These are phyloP conservation scores for Entomortierella lignicola DNA, from an alignment of 192 early-diverging fungal species.

Conservation along the genomic window DNA sequence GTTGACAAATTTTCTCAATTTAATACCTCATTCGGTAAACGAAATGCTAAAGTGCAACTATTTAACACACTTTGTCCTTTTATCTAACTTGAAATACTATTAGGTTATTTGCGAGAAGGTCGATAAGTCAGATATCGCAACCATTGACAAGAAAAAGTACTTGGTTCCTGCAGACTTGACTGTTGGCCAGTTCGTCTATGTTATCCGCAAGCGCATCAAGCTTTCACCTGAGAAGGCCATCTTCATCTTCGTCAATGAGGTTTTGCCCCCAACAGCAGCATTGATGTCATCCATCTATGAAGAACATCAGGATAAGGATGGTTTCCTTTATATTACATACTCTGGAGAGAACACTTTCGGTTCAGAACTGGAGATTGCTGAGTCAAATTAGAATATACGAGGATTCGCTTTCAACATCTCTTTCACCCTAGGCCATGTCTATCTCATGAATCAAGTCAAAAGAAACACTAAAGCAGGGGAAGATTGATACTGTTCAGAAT, in stretches of 20 bases:
- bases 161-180: slow-evolving; percentile 96
- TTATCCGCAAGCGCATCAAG: slow-evolving; percentile 97
- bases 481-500: too few species aligned
- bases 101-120: slow-evolving; percentile 93
- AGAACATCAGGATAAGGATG: slow-evolving; percentile 98
- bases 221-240: slow-evolving; percentile 97
- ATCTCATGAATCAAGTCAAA: too few species aligned
- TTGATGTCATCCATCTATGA: slow-evolving; percentile 95
- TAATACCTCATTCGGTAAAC: too few species aligned
- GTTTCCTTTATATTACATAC: slow-evolving; percentile 96
- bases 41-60: too few species aligned
- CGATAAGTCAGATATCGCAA: slow-evolving; percentile 96
- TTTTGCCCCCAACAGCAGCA: slow-evolving; percentile 93
- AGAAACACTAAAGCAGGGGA: too few species aligned
- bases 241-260: slow-evolving; percentile 98
- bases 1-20: too few species aligned
- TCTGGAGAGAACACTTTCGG: slow-evolving; percentile 93
- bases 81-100: too few species aligned
- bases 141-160: slow-evolving; percentile 99
- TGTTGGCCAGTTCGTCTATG: slow-evolving; percentile 98
- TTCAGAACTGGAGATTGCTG: slow-evolving; percentile 12
- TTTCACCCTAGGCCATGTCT: not conserved
- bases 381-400: slow-evolving; percentile 25
- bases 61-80: too few species aligned
- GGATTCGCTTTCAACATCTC: not conserved